Base-by-base conservation (phyloP, 2,329 filamentous ascomycete species). In the Aspergillus melleus region DNA sequence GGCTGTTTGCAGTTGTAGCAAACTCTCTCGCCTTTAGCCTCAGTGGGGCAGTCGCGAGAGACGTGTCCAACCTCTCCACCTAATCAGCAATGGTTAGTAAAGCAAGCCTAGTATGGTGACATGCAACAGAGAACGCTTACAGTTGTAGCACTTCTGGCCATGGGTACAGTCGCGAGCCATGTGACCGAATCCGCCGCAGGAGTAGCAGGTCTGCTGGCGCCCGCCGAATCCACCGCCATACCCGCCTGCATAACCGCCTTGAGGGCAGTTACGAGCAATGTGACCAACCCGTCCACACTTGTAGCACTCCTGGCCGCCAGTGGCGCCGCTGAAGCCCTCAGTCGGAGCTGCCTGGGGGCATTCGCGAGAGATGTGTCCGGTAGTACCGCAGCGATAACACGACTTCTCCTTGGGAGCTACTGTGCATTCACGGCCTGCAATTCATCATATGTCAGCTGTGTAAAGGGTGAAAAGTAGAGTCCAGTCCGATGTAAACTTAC, bases 101-200 rank as follows among this genome's bases (percentile, higher is more conserved):
- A 10, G 29, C 2, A 19, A 22, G 10, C 30, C 19, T 4, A 6
- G 16, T 19, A 26, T 3, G 16, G 6, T 54, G 12, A 10, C 26
- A 36, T 36, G 10, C 3, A 20, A 44, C 16, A 49, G 29, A 5
- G 20, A 11, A 30, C 26, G 20, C 84, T 75, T 75, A 88, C 95
- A 98, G 88, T 97, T 97, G 88, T 98, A 99, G 89, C 95, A 99
- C 86, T 98, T 98, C 85, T 96, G 94, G 73, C 95, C 95, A 79
- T 98, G 96, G 72, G 94, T 96, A 82, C 95, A 99, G 81, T 98
- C 95, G 84, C 93, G 90, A 76, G 91, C 93, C 90, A 96, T 94
- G 84, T 99, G 95, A 74, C 94, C 94, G 76, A 92, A 93, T 68
- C 95, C 95, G 71, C 95, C 95, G 82, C 95, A 98, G 49, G 92